Conservation (phyloP, 345 rosid genomes). For the Kernera saxatilis region DNA sequence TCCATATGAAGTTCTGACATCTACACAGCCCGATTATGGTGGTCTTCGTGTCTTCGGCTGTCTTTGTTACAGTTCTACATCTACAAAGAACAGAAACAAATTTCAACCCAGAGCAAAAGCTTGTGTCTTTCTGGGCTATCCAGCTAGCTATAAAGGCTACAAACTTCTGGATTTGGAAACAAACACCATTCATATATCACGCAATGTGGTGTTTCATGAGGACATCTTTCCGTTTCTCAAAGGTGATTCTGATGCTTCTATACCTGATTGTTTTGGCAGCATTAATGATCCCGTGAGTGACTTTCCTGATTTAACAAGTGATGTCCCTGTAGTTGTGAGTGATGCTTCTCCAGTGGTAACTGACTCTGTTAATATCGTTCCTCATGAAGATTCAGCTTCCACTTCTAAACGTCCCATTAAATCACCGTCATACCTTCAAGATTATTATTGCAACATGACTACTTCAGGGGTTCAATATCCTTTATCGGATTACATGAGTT, state of each 20-base stretch:
- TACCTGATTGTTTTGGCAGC: no score
- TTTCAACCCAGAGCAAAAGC: neutral
- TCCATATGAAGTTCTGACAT: no score
- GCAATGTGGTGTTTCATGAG: neutral
- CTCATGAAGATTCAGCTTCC: no score
- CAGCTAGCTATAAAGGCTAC: neutral
- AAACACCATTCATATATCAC: neutral
- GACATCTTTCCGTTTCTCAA: neutral
- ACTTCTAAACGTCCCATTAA: no score
- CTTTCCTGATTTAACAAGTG: no score
- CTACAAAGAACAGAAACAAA: neutral
- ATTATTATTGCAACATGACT: neutral
- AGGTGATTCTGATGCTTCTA: neutral
- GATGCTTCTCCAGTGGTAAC: no score
- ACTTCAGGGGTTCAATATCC: neutral
- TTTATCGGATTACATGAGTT: neutral
- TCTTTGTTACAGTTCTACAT: neutral
- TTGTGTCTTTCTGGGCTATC: neutral
- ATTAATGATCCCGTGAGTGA: no score
- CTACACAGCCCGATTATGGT: no score
- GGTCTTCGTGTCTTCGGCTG: neutral
- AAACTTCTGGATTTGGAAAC: neutral
- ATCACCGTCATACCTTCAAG: neutral
- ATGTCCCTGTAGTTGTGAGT: no score
- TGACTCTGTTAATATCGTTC: no score